A percentile compares a stretch with the other conserved stretches of the same genome.
Conservation (phyloP, 345 rosid genomes). For the Ceriops tagal region DNA sequence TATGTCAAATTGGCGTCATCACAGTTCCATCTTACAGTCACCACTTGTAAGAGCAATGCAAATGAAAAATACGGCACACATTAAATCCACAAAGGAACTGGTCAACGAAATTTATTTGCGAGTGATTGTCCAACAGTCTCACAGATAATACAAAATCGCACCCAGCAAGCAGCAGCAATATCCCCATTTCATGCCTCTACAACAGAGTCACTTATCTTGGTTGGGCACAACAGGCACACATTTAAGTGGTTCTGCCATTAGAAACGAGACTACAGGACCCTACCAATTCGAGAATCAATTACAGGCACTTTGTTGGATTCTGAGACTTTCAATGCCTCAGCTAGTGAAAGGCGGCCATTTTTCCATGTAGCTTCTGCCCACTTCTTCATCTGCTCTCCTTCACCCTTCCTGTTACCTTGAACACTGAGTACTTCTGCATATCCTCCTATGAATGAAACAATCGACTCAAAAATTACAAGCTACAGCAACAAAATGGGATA, state of each 20-base stretch:
- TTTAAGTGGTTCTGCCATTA: neutral
- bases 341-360: conserved; percentile 54
- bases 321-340: conserved; percentile 51
- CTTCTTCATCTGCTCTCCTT: conserved; percentile 79
- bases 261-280: conserved; percentile 33
- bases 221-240: neutral
- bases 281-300: conserved; percentile 61
- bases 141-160: neutral
- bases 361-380: conserved; percentile 84
- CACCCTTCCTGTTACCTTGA: conserved; percentile 64
- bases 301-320: conserved; percentile 44
- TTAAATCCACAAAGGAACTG: no score
- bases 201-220: neutral
- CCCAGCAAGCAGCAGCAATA: no score
- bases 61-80: no score
- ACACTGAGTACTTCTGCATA: conserved; percentile 68
- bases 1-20: no score
- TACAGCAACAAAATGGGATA: neutral
- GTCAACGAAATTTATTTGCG: neutral
- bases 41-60: no score
- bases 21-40: no score
- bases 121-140: neutral
- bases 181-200: no score
- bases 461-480: neutral
- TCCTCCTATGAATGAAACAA: conserved; percentile 45